Base-by-base conservation (phyloP, 2,329 filamentous ascomycete genomes). In the Scytalidium lignicola region DNA sequence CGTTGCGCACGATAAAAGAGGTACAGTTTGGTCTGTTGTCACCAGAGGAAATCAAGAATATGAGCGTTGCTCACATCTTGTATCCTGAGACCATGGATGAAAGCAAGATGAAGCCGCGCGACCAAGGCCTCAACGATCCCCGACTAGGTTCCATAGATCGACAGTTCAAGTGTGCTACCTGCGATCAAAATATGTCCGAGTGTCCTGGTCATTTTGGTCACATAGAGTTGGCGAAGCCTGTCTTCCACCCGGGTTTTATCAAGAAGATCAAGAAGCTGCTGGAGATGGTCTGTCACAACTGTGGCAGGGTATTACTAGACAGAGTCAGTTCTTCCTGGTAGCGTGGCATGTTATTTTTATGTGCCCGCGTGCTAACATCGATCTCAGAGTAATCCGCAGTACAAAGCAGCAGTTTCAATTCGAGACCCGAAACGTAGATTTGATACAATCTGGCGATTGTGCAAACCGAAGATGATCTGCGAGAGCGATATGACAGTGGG, bases 71-170 rank as follows among this genome's bases (percentile, higher is more conserved):
- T 61, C 89, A 96, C 69, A 92, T 99, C 67, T 81, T 93, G 69
- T 97, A 96, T 67, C 91, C 93, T n/a, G 93, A 99, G 76, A 97
- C 93, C 22, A 96, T 99, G 93, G 93, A 99, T 66, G 93, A 99
- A 71, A 86, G 86, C 69, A 88, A 91, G 64, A 85, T 88, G 59
- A 89, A 89, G 67, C 93, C 93, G 56, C 90, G 93, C 60, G 87
- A 93, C 54, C 86, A 87, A 66, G 93, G 93, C 64, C 78, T 97
- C 59, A 97, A 97, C 68, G 93, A 99, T 67, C 91, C 93, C 57
- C 88, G 91, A 60, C 85, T 99, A 46, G 93, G 93, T 51, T 96
- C 93, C 44, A 96, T 99, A 67, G 95, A 99, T 69, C 85, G 93
- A 57, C 87, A 90, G 66, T 95, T 90, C 75, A 90, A 90, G 70